These are phyloP conservation scores for Hysterangium stoloniferum DNA, from an alignment of 768 basidiomycete genomes.

Conservation along the genomic window DNA sequence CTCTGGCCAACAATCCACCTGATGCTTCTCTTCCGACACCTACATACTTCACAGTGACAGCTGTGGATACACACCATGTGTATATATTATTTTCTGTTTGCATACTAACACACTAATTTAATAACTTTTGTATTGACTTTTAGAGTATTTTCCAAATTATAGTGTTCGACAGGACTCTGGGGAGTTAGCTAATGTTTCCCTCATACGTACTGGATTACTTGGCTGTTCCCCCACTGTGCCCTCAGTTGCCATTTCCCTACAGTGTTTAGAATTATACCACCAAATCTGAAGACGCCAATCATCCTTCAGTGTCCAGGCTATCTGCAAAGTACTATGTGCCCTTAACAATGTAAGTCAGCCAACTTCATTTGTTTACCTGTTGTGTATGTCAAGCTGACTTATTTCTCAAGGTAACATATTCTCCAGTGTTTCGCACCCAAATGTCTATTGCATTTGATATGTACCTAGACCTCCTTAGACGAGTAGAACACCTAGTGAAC, in stretches of 20 bases:
- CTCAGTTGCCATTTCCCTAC: not conserved
- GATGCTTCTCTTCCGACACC: too few relatives aligned
- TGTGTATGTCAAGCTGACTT: too few relatives aligned
- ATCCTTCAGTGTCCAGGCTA: constrained; percentile 18
- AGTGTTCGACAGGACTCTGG: too few relatives aligned
- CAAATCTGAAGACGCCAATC: constrained; percentile 22
- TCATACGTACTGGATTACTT: not conserved
- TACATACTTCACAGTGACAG: too few relatives aligned
- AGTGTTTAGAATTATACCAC: constrained; percentile 14
- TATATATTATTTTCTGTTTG: too few relatives aligned
- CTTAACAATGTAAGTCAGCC: too few relatives aligned
- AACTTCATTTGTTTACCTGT: too few relatives aligned
- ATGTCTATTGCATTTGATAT: constrained; percentile 9
- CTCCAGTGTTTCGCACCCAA: not conserved
- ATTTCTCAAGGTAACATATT: constrained; percentile 7
- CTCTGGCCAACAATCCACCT: too few relatives aligned
- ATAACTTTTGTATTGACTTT: too few relatives aligned
- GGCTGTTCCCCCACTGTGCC: not conserved
- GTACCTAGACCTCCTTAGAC: constrained; percentile 8
- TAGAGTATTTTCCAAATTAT: too few relatives aligned
- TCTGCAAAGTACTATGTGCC: constrained; percentile 10
- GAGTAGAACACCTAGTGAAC: constrained; percentile 5
- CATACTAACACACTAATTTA: too few relatives aligned
- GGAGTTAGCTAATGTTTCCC: not conserved
- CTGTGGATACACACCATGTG: too few relatives aligned